Evolutionary conservation across 768 basidiomycete genomes (phyloP).

Genomic region (Saitozyma podzolica): DNA sequence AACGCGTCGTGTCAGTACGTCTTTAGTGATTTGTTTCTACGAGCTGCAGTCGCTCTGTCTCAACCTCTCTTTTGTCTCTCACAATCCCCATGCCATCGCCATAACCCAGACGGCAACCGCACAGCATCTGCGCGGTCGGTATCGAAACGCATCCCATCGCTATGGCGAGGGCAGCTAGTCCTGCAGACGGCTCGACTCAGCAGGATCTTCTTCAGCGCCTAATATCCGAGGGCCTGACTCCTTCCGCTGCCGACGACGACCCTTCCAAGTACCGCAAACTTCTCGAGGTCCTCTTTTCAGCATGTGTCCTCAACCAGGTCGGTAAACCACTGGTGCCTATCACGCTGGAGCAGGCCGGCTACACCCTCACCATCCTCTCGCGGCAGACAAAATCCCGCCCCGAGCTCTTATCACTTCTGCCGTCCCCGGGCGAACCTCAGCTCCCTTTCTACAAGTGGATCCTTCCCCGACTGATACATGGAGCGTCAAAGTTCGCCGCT

Average conservation of each 20-base stretch:
- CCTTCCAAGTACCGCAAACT: conserved; percentile 28
- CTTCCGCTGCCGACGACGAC: conserved; percentile 21
- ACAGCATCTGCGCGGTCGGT: no score
- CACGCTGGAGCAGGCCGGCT: conserved; percentile 10
- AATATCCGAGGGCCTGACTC: conserved; percentile 36
- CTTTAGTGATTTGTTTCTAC: conserved; percentile 1
- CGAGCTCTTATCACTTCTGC: conserved; percentile 21
- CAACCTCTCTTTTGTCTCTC: background rate
- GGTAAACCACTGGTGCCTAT: background rate
- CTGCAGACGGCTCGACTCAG: background rate
- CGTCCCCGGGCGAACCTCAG: background rate
- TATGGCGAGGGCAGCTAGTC: no score
- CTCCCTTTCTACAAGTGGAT: conserved; percentile 45
- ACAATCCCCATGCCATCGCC: background rate
- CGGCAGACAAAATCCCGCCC: conserved; percentile 28
- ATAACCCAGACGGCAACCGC: conserved; percentile 5
- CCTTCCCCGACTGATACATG: conserved; percentile 31
- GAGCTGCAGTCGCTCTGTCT: background rate
- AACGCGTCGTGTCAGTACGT: background rate
- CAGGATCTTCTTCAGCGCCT: conserved; percentile 33
- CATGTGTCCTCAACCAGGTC: conserved; percentile 30
- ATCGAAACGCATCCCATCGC: no score
- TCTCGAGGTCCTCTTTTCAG: conserved; percentile 33
- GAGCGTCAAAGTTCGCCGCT: conserved; percentile 11
- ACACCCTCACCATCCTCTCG: conserved; percentile 37